phyloP scores from a whole-genome alignment of 768 basidiomycete genomes.

The Flagelloscypha sp. region DNA sequence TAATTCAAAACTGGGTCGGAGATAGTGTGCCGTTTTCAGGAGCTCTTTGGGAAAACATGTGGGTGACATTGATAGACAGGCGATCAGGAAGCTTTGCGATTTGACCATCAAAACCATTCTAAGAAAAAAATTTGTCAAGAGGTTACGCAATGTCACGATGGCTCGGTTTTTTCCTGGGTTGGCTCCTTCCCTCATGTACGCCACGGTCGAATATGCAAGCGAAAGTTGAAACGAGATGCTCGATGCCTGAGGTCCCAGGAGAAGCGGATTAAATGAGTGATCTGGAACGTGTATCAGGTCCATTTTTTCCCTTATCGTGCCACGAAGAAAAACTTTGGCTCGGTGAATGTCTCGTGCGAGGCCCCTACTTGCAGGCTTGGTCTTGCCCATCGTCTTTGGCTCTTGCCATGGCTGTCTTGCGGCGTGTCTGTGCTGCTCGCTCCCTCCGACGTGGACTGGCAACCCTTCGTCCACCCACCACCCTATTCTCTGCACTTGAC shows the following conservation, averaged over 20 bases:
- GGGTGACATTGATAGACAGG: too few species aligned
- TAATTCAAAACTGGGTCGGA: too few species aligned
- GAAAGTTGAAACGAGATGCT: not conserved
- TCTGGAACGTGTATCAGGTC: too few species aligned
- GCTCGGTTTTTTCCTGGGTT: slow-evolving; percentile 4
- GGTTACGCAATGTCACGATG: too few species aligned
- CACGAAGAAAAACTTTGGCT: slow-evolving; percentile 24
- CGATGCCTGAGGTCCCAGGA: slow-evolving; percentile 16
- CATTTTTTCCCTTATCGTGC: slow-evolving; percentile 2
- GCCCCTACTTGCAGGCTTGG: slow-evolving; percentile 18
- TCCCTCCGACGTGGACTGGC: slow-evolving; percentile 35
- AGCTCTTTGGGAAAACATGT: too few species aligned
- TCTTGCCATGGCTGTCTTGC: slow-evolving; percentile 20
- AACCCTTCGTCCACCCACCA: slow-evolving; percentile 48
- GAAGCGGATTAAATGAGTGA: slow-evolving; percentile 33
- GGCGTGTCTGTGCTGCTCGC: slow-evolving; percentile 15
- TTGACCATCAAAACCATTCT: too few species aligned
- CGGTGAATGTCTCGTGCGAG: slow-evolving; percentile 53
- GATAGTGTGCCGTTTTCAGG: too few species aligned
- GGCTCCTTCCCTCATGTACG: slow-evolving; percentile 13
- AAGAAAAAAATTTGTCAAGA: too few species aligned
- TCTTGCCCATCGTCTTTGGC: slow-evolving; percentile 15
- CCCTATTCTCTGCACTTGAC: slow-evolving; percentile 81
- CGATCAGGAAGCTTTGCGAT: too few species aligned
- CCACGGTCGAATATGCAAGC: not conserved